Percentiles rank a stretch among this genome's conserved stretches.
Conservation (phyloP, 2,329 filamentous ascomycete species). For the Polychaeton citri region DNA sequence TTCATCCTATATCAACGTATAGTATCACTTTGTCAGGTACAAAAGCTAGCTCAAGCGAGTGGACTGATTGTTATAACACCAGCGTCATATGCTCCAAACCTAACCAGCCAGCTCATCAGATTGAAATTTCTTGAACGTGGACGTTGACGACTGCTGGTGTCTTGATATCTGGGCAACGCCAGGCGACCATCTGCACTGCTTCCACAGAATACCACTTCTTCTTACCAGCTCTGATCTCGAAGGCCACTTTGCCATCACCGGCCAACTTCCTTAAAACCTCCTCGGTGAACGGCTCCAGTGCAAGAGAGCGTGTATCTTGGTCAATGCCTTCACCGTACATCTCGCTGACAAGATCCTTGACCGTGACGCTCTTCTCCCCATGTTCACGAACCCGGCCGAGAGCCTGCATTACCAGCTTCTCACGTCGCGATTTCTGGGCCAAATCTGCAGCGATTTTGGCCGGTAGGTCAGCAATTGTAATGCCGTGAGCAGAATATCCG, state of each 20-base stretch:
- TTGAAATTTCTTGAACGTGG: no score
- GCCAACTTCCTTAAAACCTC: conserved; percentile 50
- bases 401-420: conserved; percentile 26
- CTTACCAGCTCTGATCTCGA: conserved; percentile 11
- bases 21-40: no score
- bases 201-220: conserved; percentile 17
- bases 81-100: no score
- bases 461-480: conserved; percentile 23
- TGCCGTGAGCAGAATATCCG: conserved; percentile 36
- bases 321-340: conserved; percentile 30
- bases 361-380: conserved; percentile 23
- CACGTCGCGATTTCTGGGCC: conserved; percentile 25
- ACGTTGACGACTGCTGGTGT: no score
- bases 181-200: no score
- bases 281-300: conserved; percentile 68
- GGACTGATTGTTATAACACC: no score
- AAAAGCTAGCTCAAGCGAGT: no score
- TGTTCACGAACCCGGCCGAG: conserved; percentile 12
- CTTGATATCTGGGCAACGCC: neutral
- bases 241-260: conserved; percentile 17
- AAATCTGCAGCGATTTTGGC: conserved; percentile 28
- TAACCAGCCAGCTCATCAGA: no score
- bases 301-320: conserved; percentile 33
- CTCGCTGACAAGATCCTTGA: conserved; percentile 28
- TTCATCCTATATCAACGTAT: no score